Conservation (phyloP, 768 basidiomycete species). For the Cyathus striatus region DNA sequence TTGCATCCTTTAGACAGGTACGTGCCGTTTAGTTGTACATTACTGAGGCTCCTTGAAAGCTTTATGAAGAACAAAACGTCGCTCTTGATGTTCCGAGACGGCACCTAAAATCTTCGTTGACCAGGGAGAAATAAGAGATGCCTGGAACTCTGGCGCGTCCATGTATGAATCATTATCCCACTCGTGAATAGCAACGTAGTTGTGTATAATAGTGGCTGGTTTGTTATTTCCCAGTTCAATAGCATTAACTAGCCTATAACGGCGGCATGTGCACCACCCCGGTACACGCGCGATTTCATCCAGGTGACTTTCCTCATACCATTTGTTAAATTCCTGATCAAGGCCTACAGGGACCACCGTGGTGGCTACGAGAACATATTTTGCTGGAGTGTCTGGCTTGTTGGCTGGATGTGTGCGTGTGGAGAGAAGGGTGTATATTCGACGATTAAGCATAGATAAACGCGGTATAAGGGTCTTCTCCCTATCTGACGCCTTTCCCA, state of each 20-base stretch:
- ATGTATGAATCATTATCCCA: conserved; percentile 13
- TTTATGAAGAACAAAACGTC: conserved; percentile 20
- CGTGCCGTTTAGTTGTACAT: neutral
- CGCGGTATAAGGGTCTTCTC: conserved; percentile 18
- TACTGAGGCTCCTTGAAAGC: conserved; percentile 8
- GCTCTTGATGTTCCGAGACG: conserved; percentile 10
- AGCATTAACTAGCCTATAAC: conserved; percentile 20
- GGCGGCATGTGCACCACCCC: conserved; percentile 23
- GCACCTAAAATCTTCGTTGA: conserved; percentile 13
- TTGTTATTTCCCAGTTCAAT: conserved; percentile 10
- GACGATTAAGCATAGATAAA: conserved; percentile 17
- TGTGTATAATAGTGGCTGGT: conserved; percentile 12
- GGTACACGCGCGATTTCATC: conserved; percentile 18
- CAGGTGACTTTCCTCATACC: conserved; percentile 32
- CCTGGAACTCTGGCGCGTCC: conserved; percentile 16
- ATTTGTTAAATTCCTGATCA: conserved; percentile 26
- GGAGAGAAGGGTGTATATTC: conserved; percentile 16
- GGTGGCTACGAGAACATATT: conserved; percentile 17
- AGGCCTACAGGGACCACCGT: conserved; percentile 12
- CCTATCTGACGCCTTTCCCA: conserved; percentile 15
- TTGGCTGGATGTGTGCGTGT: conserved; percentile 10
- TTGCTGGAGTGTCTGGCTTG: conserved; percentile 11
- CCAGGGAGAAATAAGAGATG: conserved; percentile 18
- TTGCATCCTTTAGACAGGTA: too few species aligned
- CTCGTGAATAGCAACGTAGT: conserved; percentile 30